Evolutionary conservation across 2,329 filamentous ascomycete genomes (phyloP), one percentile per base, ranked within the genome.

Genomic region (Botrytis byssoidea): DNA sequence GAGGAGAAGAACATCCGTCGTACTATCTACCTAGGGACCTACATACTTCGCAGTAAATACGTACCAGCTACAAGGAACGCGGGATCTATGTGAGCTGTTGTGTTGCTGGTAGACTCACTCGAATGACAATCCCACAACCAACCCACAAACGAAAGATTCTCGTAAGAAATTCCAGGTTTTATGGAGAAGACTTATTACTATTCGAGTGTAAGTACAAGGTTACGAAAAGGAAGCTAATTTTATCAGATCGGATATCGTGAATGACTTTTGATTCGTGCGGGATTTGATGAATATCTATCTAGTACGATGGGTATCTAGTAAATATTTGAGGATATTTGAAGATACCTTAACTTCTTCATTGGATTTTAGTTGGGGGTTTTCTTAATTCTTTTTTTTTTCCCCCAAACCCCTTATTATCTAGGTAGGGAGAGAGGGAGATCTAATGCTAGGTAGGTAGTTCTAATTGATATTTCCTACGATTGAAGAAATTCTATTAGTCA

Each of bases 81-180:
- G 46, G 46, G 46, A 51, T 51, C 46, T 25, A 25, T 3, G n/a
- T 51, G 48, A 51, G 48, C 48, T 51, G 48, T 25, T 48, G 37
- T 12, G 12, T 40, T 42, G 22, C 32, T 8, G 44, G 7, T 22
- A 18, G 42, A 46, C 44, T 46, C 44, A 46, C 44, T 46, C 44
- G 59, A 37, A 37, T 37, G 59, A 29, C n/a, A 10, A 18, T 44
- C 18, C 4, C n/a, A 14, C 22, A 22, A 60, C 18, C 32, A 22
- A 37, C 18, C 32, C 57, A 25, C 20, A 22, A 14, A 65, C 63
- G 37, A 65, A 65, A 44, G 63, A 65, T 65, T 65, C 63, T 65
- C 63, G 35, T 65, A 65, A 44, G 37, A 65, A 25, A 32, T 65
- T 42, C 35, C 2, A 44, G 22, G 25, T 6, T n/a, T 61, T 25